Conservation (phyloP, 768 basidiomycete species). For the Wakefieldia striispora region DNA sequence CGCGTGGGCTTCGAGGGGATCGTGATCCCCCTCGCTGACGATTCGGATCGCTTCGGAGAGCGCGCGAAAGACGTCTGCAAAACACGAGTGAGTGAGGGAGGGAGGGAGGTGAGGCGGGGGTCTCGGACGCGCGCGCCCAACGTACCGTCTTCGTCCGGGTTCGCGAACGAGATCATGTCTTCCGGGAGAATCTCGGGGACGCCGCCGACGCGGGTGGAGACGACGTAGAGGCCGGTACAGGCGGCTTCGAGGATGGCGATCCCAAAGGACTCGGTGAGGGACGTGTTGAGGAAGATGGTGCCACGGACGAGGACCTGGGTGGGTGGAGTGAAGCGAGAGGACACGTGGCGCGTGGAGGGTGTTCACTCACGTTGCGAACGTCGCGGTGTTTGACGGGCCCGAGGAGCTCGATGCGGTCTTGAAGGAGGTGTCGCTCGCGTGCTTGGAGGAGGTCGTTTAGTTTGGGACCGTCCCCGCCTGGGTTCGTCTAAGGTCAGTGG, state of each 20-base stretch:
- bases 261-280: conserved; percentile 94
- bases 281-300: conserved; percentile 92
- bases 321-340: no score
- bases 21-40: conserved; percentile 64
- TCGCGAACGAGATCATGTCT: conserved; percentile 94
- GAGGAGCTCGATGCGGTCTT: conserved; percentile 88
- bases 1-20: conserved; percentile 73
- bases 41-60: conserved; percentile 77
- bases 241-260: conserved; percentile 98
- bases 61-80: conserved; percentile 77
- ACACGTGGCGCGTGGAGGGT: accelerated
- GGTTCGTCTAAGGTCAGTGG: background rate
- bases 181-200: conserved; percentile 92
- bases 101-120: no score
- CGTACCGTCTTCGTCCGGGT: conserved; percentile 90
- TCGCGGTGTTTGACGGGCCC: conserved; percentile 79
- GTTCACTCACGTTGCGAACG: conserved; percentile 66
- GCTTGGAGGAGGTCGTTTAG: conserved; percentile 93
- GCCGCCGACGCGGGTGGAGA: conserved; percentile 91
- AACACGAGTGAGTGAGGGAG: background rate
- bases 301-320: conserved; percentile 79
- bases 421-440: conserved; percentile 85
- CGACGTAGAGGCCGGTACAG: conserved; percentile 90
- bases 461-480: conserved; percentile 95
- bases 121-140: no score